A percentile compares a stretch with the other conserved stretches of the same genome.
phyloP scores from a whole-genome alignment of 169 alveolate genomes.

The Besnoitia besnoiti region DNA sequence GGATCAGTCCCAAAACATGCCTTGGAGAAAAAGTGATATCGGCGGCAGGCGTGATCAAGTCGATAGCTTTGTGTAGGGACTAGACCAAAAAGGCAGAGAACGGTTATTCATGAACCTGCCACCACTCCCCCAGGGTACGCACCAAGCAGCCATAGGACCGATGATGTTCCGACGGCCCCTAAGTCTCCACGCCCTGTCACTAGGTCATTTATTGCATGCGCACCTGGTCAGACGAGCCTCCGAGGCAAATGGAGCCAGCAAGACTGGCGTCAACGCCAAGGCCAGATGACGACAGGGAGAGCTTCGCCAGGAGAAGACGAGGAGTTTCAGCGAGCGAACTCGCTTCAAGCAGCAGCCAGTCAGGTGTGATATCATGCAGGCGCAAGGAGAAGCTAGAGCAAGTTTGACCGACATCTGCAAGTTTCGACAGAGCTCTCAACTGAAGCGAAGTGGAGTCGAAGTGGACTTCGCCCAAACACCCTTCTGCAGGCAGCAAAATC shows the following conservation, averaged over 20 bases:
- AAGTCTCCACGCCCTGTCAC: no score
- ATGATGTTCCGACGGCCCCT: no score
- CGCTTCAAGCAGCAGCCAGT: neutral
- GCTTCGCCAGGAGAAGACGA: neutral
- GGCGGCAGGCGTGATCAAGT: no score
- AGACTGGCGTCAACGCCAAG: neutral
- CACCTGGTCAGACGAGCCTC: neutral
- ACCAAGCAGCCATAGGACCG: no score
- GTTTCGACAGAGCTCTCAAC: neutral
- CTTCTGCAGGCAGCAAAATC: neutral
- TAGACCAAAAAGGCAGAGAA: no score
- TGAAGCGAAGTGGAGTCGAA: neutral
- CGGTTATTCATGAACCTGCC: no score
- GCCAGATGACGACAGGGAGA: neutral
- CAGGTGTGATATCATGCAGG: neutral
- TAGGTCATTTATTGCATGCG: no score
- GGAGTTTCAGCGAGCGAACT: neutral
- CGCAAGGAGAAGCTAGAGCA: neutral
- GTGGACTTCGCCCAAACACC: neutral
- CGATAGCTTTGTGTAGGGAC: no score
- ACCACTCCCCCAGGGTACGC: no score
- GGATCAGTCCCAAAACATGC: no score
- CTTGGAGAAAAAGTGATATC: no score
- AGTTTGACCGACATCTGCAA: neutral
- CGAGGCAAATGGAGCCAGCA: neutral